Conservation (phyloP, 2,329 filamentous ascomycete genomes). For the Botrytis byssoidea region DNA sequence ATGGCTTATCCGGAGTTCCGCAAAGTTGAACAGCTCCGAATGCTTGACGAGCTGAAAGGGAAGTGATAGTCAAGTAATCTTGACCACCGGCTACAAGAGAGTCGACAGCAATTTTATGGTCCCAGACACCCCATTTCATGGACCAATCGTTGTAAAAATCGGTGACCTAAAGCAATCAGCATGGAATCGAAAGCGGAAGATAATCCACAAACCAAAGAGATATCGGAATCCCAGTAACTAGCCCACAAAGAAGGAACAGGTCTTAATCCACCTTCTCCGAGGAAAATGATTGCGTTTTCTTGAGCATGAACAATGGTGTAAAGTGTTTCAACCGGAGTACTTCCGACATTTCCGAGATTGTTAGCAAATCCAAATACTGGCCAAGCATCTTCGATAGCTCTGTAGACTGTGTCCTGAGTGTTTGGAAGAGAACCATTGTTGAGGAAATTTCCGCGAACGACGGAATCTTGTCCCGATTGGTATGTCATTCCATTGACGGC, state of each 20-base stretch:
- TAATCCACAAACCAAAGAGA: slow-evolving; percentile 49
- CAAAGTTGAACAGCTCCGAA: slow-evolving; percentile 75
- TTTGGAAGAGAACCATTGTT: slow-evolving; percentile 62
- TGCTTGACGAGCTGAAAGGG: slow-evolving; percentile 76
- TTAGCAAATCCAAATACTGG: slow-evolving; percentile 73
- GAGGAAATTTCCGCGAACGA: slow-evolving; percentile 66
- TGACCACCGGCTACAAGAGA: slow-evolving; percentile 66
- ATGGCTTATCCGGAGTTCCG: slow-evolving; percentile 64
- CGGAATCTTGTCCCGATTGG: slow-evolving; percentile 65
- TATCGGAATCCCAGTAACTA: slow-evolving; percentile 64
- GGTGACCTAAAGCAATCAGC: slow-evolving; percentile 45
- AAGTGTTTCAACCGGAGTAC: slow-evolving; percentile 25
- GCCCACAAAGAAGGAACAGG: slow-evolving; percentile 75
- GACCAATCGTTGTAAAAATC: slow-evolving; percentile 79
- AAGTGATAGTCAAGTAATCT: slow-evolving; percentile 73
- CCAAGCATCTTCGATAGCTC: slow-evolving; percentile 66
- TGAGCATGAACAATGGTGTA: slow-evolving; percentile 37
- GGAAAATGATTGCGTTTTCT: slow-evolving; percentile 32
- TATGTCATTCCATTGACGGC: slow-evolving; percentile 56
- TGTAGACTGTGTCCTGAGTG: slow-evolving; percentile 61
- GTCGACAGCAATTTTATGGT: slow-evolving; percentile 65
- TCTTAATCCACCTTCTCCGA: slow-evolving; percentile 50
- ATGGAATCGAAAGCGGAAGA: background rate
- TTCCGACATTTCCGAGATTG: slow-evolving; percentile 30
- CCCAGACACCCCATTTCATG: slow-evolving; percentile 64